Percentiles rank a stretch among this genome's conserved stretches.
These are phyloP conservation scores for Entophlyctis helioformis DNA, from an alignment of 192 early-diverging fungal genomes.

Conservation along the genomic window DNA sequence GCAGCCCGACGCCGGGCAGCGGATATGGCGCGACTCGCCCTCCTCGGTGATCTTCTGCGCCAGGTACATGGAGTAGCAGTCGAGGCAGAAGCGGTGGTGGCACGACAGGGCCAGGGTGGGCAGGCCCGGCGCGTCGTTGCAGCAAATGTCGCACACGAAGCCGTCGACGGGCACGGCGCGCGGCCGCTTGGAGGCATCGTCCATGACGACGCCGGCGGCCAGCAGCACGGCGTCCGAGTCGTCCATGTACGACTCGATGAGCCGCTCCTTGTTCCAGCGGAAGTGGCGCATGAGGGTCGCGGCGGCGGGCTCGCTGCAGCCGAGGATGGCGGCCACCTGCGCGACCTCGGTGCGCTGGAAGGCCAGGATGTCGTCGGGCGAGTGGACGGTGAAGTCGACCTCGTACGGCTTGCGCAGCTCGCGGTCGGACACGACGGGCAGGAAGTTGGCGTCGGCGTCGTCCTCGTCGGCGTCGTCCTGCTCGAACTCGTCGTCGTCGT, in stretches of 20 bases:
- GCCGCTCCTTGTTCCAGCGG: conserved; percentile 75
- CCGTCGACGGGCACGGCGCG: conserved; percentile 11
- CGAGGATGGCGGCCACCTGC: conserved; percentile 65
- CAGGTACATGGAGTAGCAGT: conserved; percentile 80
- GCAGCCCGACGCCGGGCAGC: conserved; percentile 71
- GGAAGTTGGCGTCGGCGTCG: conserved; percentile 43
- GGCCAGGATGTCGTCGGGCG: conserved; percentile 40
- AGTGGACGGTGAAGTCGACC: conserved; percentile 61
- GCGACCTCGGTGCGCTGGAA: conserved; percentile 53
- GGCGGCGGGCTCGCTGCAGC: conserved; percentile 45
- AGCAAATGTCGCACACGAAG: conserved; percentile 91
- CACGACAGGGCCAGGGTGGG: conserved; percentile 69
- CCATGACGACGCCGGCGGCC: conserved; percentile 60
- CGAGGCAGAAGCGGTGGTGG: conserved; percentile 75
- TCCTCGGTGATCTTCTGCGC: conserved; percentile 75
- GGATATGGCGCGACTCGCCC: conserved; percentile 79
- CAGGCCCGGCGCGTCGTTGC: conserved; percentile 39
- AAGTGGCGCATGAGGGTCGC: conserved; percentile 67
- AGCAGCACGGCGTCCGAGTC: conserved; percentile 44
- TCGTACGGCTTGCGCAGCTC: conserved; percentile 55
- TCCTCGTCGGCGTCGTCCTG: conserved; percentile 32
- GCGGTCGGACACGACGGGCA: conserved; percentile 42
- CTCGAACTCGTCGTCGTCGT: conserved; percentile 19
- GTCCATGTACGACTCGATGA: conserved; percentile 69
- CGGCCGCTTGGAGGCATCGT: conserved; percentile 22